Conservation (phyloP, 164 flowering plant species). For the Piper longum region DNA sequence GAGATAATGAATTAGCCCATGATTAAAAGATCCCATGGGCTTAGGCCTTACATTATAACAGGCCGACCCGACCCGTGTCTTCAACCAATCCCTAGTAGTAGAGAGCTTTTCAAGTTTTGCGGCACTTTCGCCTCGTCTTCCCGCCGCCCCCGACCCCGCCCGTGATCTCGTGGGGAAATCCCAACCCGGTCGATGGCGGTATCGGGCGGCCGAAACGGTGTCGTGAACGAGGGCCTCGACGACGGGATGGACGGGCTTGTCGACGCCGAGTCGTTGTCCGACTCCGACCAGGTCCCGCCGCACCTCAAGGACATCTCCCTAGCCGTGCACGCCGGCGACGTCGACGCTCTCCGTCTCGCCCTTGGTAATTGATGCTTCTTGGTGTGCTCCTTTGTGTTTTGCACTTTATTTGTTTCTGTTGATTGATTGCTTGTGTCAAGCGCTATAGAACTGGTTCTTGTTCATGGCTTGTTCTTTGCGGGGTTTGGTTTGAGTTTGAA, state of each 20-base stretch:
- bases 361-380: slow-evolving; percentile 27
- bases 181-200: slow-evolving; percentile 44
- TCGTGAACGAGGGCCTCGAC: slow-evolving; percentile 37
- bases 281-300: slow-evolving; percentile 31
- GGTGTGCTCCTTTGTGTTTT: neutral
- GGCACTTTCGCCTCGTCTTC: too few species aligned
- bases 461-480: neutral
- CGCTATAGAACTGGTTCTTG: neutral
- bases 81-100: too few species aligned
- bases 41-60: too few species aligned
- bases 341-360: slow-evolving; percentile 47
- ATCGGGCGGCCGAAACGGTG: slow-evolving; percentile 44
- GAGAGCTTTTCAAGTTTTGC: too few species aligned
- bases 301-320: slow-evolving; percentile 47
- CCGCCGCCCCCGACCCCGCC: too few species aligned
- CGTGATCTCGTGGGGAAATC: too few species aligned
- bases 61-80: too few species aligned
- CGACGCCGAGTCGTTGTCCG: slow-evolving; percentile 29
- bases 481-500: too few species aligned
- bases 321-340: slow-evolving; percentile 54
- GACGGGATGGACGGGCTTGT: slow-evolving; percentile 29
- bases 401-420: neutral
- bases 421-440: neutral
- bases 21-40: too few species aligned
- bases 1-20: too few species aligned